phyloP scores from a whole-genome alignment of 371 early-diverging fungal genomes.

The Catenaria anguillulae region DNA sequence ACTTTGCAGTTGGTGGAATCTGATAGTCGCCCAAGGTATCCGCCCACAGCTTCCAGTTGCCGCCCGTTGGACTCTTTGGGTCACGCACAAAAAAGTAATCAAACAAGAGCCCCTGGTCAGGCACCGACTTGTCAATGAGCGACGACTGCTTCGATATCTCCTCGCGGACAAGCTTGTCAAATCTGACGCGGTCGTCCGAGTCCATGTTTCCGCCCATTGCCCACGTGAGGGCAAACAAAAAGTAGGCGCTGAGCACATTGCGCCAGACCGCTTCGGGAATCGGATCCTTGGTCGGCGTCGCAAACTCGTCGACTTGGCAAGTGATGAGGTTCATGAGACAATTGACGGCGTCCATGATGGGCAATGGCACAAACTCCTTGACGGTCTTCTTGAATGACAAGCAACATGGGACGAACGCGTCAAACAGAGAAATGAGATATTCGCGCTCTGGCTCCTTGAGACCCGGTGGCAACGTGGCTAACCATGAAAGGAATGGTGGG shows the following conservation, averaged over 20 bases:
- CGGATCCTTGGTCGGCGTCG: slow-evolving; percentile 7
- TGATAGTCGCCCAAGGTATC: slow-evolving; percentile 17
- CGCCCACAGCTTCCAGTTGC: slow-evolving; percentile 38
- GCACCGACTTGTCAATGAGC: slow-evolving; percentile 15
- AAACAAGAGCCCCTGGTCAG: slow-evolving; percentile 22
- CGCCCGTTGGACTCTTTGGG: slow-evolving; percentile 21
- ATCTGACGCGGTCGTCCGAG: slow-evolving; percentile 29
- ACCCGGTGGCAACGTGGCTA: slow-evolving; percentile 14
- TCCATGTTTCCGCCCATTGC: slow-evolving; percentile 36
- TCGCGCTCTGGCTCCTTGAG: slow-evolving; percentile 11
- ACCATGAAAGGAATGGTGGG: slow-evolving; percentile 33
- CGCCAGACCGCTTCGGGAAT: background rate
- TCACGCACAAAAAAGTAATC: slow-evolving; percentile 27
- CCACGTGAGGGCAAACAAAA: slow-evolving; percentile 22
- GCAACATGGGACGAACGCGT: slow-evolving; percentile 14
- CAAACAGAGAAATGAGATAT: background rate
- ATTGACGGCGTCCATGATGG: slow-evolving; percentile 24
- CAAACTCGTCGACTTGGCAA: slow-evolving; percentile 32
- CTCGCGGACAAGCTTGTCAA: slow-evolving; percentile 27
- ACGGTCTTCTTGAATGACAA: slow-evolving; percentile 20
- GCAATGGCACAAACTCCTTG: slow-evolving; percentile 30
- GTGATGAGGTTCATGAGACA: slow-evolving; percentile 30
- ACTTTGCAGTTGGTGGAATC: slow-evolving; percentile 30
- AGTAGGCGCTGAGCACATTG: slow-evolving; percentile 10
- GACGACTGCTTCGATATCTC: slow-evolving; percentile 14